Evolutionary conservation across 768 basidiomycete genomes (phyloP).

Genomic region (Chalciporus piperatus): DNA sequence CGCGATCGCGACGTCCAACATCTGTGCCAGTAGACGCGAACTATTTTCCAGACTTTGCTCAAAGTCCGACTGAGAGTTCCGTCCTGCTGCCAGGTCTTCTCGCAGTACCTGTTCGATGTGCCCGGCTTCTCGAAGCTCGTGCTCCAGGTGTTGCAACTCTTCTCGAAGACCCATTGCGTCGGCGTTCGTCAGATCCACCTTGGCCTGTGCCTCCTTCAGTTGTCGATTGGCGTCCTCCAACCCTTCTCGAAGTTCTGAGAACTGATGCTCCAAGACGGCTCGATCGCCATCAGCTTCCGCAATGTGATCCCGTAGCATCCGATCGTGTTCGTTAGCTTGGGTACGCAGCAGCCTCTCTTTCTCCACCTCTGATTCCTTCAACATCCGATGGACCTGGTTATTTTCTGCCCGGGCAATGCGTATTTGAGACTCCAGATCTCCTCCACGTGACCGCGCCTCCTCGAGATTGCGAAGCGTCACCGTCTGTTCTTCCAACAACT

Average conservation of each 20-base stretch:
- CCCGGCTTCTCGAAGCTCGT: slow-evolving; percentile 64
- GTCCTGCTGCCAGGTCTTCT: slow-evolving; percentile 70
- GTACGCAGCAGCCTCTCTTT: slow-evolving; percentile 73
- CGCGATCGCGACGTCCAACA: slow-evolving; percentile 74
- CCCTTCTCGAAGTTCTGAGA: slow-evolving; percentile 64
- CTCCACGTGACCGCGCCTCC: slow-evolving; percentile 69
- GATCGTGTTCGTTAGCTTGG: slow-evolving; percentile 69
- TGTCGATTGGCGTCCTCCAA: slow-evolving; percentile 61
- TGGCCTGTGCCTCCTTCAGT: slow-evolving; percentile 58
- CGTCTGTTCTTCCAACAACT: slow-evolving; percentile 75
- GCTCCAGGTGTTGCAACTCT: slow-evolving; percentile 68
- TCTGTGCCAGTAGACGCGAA: slow-evolving; percentile 72
- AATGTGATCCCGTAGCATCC: slow-evolving; percentile 78
- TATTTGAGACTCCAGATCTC: slow-evolving; percentile 75
- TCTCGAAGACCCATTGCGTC: slow-evolving; percentile 69
- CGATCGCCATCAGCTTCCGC: slow-evolving; percentile 93
- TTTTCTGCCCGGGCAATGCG: slow-evolving; percentile 68
- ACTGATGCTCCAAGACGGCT: slow-evolving; percentile 87
- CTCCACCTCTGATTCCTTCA: slow-evolving; percentile 68
- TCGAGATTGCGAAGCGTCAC: slow-evolving; percentile 66
- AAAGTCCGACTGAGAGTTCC: slow-evolving; percentile 62
- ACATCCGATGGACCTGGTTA: slow-evolving; percentile 57
- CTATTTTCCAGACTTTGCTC: slow-evolving; percentile 66
- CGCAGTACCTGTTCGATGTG: slow-evolving; percentile 68
- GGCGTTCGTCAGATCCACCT: slow-evolving; percentile 61